These are phyloP conservation scores for Aegilops speltoides DNA, from an alignment of 176 grass and related monocot species.

Conservation along the genomic window DNA sequence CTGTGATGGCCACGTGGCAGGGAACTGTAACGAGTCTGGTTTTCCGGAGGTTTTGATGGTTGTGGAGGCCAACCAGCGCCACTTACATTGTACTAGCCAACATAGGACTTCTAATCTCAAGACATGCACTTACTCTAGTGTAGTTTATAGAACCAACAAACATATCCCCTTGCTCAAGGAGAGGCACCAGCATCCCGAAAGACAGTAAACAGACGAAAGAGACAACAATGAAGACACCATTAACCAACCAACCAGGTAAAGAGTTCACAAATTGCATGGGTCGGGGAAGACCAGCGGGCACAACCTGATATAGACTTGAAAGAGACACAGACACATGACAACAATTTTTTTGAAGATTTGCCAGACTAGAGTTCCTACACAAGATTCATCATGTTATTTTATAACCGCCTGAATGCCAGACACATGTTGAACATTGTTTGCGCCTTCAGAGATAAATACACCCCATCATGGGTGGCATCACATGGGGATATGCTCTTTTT, in stretches of 20 bases:
- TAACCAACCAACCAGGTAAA: not conserved
- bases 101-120: too few species aligned
- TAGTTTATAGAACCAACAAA: too few species aligned
- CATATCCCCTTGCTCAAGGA: too few species aligned
- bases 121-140: too few species aligned
- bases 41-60: too few species aligned
- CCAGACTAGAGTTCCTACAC: not conserved
- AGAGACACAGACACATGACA: not conserved
- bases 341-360: not conserved
- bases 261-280: not conserved
- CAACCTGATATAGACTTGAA: not conserved
- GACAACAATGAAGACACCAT: not conserved
- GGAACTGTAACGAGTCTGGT: too few species aligned
- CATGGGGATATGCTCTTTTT: constrained; percentile 4
- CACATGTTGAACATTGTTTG: constrained; percentile 26
- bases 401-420: not conserved
- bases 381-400: not conserved
- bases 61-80: too few species aligned
- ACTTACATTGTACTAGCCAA: too few species aligned
- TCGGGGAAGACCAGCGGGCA: not conserved
- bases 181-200: too few species aligned
- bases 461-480: constrained; percentile 34
- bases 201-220: too few species aligned
- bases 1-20: too few species aligned
- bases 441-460: constrained; percentile 27